A percentile compares a stretch with the other conserved stretches of the same genome.
These are phyloP conservation scores for Tylopilus rubrobrunneus DNA, from an alignment of 768 basidiomycete genomes.

Conservation along the genomic window DNA sequence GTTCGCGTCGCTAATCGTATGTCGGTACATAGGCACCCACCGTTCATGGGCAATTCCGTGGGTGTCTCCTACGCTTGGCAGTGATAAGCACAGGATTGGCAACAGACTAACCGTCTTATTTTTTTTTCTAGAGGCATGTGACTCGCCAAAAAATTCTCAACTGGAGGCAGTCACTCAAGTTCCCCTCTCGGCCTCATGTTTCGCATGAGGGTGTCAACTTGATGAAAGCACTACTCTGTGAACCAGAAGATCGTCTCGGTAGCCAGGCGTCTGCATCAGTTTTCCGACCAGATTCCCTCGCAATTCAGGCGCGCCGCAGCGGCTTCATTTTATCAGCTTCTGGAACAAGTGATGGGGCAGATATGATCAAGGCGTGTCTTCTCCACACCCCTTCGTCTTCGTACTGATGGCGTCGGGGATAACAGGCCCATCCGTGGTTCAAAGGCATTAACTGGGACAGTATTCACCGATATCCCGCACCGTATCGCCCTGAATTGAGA, in stretches of 20 bases:
- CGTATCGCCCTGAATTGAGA: conserved; percentile 82
- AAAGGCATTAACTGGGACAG: conserved; percentile 85
- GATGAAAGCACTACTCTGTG: conserved; percentile 87
- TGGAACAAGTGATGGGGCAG: conserved; percentile 75
- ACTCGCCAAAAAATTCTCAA: conserved; percentile 97
- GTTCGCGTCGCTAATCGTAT: conserved; percentile 22
- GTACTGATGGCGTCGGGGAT: conserved; percentile 16
- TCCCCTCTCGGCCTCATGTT: conserved; percentile 78
- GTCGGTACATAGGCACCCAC: conserved; percentile 65
- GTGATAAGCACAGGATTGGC: conserved; percentile 20
- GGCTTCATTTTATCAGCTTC: conserved; percentile 56
- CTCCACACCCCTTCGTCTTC: conserved; percentile 10
- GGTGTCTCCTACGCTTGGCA: conserved; percentile 27
- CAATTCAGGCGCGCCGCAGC: conserved; percentile 70
- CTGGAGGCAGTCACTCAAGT: conserved; percentile 87
- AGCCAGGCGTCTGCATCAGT: conserved; percentile 66
- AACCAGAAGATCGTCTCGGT: conserved; percentile 91
- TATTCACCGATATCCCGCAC: conserved; percentile 79
- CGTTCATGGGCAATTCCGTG: conserved; percentile 93
- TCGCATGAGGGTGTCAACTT: conserved; percentile 85
- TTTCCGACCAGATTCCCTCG: conserved; percentile 72
- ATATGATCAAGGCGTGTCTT: conserved; percentile 73
- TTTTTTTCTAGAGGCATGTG: conserved; percentile 67
- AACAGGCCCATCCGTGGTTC: conserved; percentile 86
- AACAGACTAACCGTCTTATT: conserved; percentile 10